These are phyloP conservation scores for Aureobasidium melanogenum DNA, from an alignment of 2,329 filamentous ascomycete genomes.

Conservation along the genomic window DNA sequence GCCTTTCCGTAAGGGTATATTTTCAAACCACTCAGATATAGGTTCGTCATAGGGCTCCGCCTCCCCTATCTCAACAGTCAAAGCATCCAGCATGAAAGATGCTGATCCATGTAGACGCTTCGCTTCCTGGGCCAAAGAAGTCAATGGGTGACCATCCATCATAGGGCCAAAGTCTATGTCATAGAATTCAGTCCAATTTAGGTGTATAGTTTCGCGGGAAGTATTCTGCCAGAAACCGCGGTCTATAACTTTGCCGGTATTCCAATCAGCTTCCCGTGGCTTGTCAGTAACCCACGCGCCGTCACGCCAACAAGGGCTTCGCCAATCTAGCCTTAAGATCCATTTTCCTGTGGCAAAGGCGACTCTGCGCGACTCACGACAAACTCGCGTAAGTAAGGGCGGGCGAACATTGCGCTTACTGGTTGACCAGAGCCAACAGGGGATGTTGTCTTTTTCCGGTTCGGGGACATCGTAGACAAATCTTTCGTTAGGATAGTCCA, in stretches of 20 bases:
- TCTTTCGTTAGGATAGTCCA: conserved; percentile 2
- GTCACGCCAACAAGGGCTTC: neutral
- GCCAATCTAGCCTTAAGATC: too few species aligned
- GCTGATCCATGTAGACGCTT: neutral
- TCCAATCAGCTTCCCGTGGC: neutral
- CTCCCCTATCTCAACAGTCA: neutral
- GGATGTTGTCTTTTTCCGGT: neutral
- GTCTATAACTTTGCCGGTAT: neutral
- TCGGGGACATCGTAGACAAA: neutral
- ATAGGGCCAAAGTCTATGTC: neutral
- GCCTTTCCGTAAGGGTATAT: neutral
- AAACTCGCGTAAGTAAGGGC: conserved; percentile 12
- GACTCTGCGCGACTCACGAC: conserved; percentile 13
- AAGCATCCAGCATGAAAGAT: conserved; percentile 2
- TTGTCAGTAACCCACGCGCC: neutral
- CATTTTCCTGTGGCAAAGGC: conserved; percentile 5
- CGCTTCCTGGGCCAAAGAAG: conserved; percentile 3
- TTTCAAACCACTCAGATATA: neutral
- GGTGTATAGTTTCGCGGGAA: neutral
- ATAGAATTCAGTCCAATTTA: neutral
- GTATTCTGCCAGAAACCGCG: neutral
- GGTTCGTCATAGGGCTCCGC: neutral
- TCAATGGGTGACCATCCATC: neutral
- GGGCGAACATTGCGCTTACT: conserved; percentile 7
- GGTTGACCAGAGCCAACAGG: conserved; percentile 7